Base-by-base conservation (phyloP, 2,329 filamentous ascomycete genomes). In the Penicillium sp. region DNA sequence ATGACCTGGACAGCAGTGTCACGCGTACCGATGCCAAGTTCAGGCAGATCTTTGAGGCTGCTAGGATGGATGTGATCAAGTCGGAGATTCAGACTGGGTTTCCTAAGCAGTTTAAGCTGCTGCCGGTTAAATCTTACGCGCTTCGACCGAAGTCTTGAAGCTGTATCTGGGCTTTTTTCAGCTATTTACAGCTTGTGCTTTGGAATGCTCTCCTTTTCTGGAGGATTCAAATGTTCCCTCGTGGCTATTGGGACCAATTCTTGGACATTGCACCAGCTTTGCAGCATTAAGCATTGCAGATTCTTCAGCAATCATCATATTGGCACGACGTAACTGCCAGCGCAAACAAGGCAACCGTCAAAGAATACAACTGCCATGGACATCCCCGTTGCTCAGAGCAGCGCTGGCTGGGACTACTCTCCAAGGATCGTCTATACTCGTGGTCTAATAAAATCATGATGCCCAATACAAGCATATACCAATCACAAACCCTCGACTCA, bases 41-140 rank as follows among this genome's bases (percentile, higher is more conserved):
- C 63, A 81, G 81, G 55, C 65, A 69, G 5, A 69, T 96, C 8
- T 96, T 96, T 67, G 77, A 83, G 51, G 71, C 85, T 47, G 89
- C 90, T 0, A 87, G 86, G 0, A 69, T 95, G 61, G 81, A 77
- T 50, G 68, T 96, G n/a, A 74, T 91, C 31, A 83, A 78, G 68
- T 86, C 83, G 0, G 90, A 94, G 70, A 63, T 90, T 46, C 90
- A 95, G 74, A 82, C 80, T 33, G 90, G 90, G 0, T 87, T 94
- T 45, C 86, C 87, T 1, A 84, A 82, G 50, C 73, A 70, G 8
- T 72, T 81, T 26, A 81, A 81, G 39, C 70, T 96, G 28, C 87
- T 87, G 62, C 89, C 90, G 0, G 88, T 96, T 16, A 83, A 85
- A 64, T 88, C 88, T 71, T 96, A 92, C 74, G 92, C 90, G 1